These are phyloP conservation scores for Zymoseptoria pseudotritici DNA, from an alignment of 2,329 filamentous ascomycete species.

Conservation along the genomic window DNA sequence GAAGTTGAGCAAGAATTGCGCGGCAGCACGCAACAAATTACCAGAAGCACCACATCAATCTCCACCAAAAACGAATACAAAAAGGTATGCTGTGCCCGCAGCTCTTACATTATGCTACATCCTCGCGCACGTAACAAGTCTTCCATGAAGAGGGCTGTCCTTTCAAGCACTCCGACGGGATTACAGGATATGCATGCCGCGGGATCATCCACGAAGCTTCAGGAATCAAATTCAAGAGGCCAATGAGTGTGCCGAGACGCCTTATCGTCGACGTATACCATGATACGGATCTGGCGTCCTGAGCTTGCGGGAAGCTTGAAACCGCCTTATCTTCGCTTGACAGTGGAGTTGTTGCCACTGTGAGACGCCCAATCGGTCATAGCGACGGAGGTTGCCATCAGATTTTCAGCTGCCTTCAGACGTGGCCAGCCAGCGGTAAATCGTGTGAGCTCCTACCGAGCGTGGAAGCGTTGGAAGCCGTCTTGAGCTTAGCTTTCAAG, in stretches of 20 bases:
- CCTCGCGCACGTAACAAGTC: not conserved
- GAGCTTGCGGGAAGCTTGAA: not conserved
- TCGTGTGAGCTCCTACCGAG: not conserved
- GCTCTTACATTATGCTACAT: not conserved
- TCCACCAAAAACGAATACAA: not conserved
- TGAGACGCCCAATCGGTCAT: not conserved
- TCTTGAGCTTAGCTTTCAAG: too few relatives aligned
- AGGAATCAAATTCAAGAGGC: not conserved
- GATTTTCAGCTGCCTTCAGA: not conserved
- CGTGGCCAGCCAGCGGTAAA: not conserved
- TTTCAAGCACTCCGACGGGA: not conserved
- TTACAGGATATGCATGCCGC: not conserved
- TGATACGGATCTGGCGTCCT: not conserved
- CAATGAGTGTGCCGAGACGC: not conserved
- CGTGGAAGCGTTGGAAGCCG: not conserved
- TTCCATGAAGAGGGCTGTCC: not conserved
- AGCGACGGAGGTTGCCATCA: not conserved
- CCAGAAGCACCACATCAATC: not conserved
- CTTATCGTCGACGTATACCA: not conserved
- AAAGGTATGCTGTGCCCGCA: not conserved
- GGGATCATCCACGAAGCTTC: not conserved
- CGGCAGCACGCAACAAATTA: not conserved
- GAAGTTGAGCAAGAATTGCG: too few relatives aligned
- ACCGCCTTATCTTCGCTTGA: not conserved
- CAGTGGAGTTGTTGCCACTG: not conserved